Conservation (phyloP, 1,284 basidiomycete species). For the Cutaneotrichosporon spelunceum region DNA sequence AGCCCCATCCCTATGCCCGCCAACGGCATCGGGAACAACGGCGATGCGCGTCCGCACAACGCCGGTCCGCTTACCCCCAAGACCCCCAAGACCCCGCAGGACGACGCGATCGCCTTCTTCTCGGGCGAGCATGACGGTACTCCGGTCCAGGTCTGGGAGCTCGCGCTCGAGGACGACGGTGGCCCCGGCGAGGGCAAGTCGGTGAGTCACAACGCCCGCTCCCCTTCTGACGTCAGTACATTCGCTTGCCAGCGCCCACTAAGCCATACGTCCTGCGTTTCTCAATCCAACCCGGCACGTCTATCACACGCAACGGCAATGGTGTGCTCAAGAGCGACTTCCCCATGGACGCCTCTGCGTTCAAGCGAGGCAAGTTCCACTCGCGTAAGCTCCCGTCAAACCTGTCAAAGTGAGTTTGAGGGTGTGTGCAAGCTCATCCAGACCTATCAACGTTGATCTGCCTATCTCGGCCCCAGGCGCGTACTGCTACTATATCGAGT, state of each 20-base stretch:
- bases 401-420: constrained; percentile 57
- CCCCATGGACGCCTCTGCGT: constrained; percentile 81
- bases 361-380: constrained; percentile 71
- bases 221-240: constrained; percentile 61
- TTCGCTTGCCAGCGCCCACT: constrained; percentile 87
- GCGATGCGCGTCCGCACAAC: not conserved
- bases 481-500: constrained; percentile 89
- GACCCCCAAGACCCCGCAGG: constrained; percentile 79
- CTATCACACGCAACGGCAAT: constrained; percentile 67
- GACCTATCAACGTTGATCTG: constrained; percentile 84
- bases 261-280: constrained; percentile 84
- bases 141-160: constrained; percentile 73
- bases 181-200: constrained; percentile 77
- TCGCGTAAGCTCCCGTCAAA: constrained; percentile 58
- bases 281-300: constrained; percentile 80
- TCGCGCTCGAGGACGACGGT: constrained; percentile 80
- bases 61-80: constrained; percentile 16
- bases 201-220: constrained; percentile 56
- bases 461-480: constrained; percentile 92
- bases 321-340: constrained; percentile 92
- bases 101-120: constrained; percentile 86
- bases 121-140: constrained; percentile 59
- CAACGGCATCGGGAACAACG: not conserved
- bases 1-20: constrained; percentile 13
- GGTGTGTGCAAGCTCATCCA: constrained; percentile 39